Percentiles rank a stretch among this genome's conserved stretches.
phyloP scores from a whole-genome alignment of 2,329 filamentous ascomycete genomes.

The Pezizomycotina sp. region DNA sequence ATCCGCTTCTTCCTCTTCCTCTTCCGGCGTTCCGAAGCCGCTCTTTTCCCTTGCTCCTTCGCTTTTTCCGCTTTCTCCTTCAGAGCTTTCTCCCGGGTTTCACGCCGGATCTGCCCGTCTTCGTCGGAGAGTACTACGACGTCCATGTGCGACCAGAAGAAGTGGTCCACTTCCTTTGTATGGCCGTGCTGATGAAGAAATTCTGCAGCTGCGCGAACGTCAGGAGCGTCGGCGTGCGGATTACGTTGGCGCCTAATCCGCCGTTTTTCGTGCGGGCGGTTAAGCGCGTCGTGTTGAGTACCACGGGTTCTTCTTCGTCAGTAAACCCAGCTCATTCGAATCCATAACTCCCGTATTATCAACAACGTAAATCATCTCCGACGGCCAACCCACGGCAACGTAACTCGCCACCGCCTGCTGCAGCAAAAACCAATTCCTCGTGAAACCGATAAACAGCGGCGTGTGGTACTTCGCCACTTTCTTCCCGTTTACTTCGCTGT shows the following conservation, averaged over 20 bases:
- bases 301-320: conserved; percentile 41
- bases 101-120: no score
- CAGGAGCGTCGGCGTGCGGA: conserved; percentile 38
- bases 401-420: conserved; percentile 43
- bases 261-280: conserved; percentile 21
- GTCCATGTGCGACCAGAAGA: conserved; percentile 44
- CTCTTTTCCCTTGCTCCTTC: no score
- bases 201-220: conserved; percentile 43
- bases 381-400: conserved; percentile 43
- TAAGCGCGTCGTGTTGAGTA: conserved; percentile 40
- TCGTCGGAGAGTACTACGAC: conserved; percentile 35
- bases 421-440: conserved; percentile 40
- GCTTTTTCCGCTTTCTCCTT: no score
- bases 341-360: conserved; percentile 44
- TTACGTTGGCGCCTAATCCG: conserved; percentile 37
- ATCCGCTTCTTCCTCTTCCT: conserved; percentile 6
- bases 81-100: no score
- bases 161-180: conserved; percentile 34
- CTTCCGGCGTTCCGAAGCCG: no score
- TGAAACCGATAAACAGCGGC: conserved; percentile 44
- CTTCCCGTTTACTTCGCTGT: no score
- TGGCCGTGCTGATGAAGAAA: conserved; percentile 36
- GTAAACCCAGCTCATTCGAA: conserved; percentile 35
- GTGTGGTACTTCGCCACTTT: conserved; percentile 25
- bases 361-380: conserved; percentile 40